Evolutionary conservation across 352 stramenopile species (phyloP), one percentile per base, ranked within the genome.

Genomic region (Globisporangium parvum): DNA sequence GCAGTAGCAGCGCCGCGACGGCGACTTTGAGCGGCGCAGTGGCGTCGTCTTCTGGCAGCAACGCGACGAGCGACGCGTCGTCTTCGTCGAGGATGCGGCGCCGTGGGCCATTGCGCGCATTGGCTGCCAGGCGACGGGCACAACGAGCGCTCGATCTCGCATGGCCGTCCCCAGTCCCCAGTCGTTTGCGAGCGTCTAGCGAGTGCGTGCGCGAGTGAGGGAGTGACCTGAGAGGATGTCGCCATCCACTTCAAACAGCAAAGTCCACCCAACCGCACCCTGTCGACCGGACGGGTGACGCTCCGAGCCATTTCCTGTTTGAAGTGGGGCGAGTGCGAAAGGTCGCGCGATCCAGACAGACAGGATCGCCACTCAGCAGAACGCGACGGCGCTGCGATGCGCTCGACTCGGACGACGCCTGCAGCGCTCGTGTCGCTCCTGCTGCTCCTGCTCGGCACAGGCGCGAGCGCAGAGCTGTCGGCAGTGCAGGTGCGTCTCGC

Each of bases 1-100:
- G 53, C 33, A 96, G 71, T 23, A 95, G 69, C 37, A 84, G n/a
- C 26, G 80, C 60, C 21, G 93, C 57, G 2, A 57, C 69, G 18
- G 61, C 58, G 49, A 89, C 71, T 53, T 87, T 73, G 48, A 84
- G 55, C 15, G 24, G 40, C 23, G 44, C 64, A 41, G 65, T 54
- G 24, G 63, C 39, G 15, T 33, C 39, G 15, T 33, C 18, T 35
- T 63, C 28, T 21, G 15, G 21, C 21, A 49, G 44, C n/a, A 33
- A 18, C 21, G 3, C 5, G 45, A 20, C 20, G 41, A n/a, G 9
- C 18, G 41, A 21, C 31, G 31, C 31, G 11, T 53, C 39, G 20
- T 60, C 46, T 53, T 41, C 1, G 55, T 55, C 31, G 10, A 37
- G 31, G 31, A 37, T 11, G 31, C 31, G 31, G 11, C 11, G 6